Evolutionary conservation across 2,329 filamentous ascomycete genomes (phyloP), one percentile per base, ranked within the genome.

Genomic region (Aschersonia sp.): DNA sequence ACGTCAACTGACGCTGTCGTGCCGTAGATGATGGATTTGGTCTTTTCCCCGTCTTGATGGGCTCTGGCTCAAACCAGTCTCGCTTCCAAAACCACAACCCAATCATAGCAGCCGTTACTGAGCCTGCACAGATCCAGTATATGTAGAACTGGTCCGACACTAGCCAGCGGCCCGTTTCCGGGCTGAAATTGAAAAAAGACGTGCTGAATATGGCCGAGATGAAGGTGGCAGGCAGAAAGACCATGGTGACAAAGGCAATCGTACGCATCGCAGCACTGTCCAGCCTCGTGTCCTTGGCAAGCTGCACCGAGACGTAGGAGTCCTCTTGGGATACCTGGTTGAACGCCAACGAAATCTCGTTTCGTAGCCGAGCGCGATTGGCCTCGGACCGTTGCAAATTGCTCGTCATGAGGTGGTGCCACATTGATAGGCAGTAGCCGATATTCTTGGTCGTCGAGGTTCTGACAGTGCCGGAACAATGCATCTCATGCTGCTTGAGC

Each of bases 271-370:
- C 66, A 0, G 67, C 60, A 50, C 71, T 73, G 46, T 77, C 74
- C 0, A 50, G 50, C n/a, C 65, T 62, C 0, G 68, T 61, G 0
- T 65, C 64, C 8, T 56, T 58, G 0, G 64, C 63, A 7, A 73
- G 68, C 7, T 62, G 46, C 2, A 72, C 59, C 0, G 67, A 63
- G 0, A 61, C 54, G 0, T 53, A 49, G 0, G 68, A 58, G 44
- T 72, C 67, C 37, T 66, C 56, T 50, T 71, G 67, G 0, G 68
- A 62, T 0, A 70, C 66, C 0, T 53, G 61, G 51, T 73, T 68
- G 55, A 69, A 74, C 0, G 65, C 55, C 50, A 82, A 63, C 48
- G 79, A 60, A 60, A 81, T 66, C 69, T 81, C 58, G 62, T 80
- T 59, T 58, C 72, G 45, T 55, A 82, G 62, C 49, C 78, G 52